Conservation (phyloP, 768 basidiomycete genomes). For the Termitomyces sp. region DNA sequence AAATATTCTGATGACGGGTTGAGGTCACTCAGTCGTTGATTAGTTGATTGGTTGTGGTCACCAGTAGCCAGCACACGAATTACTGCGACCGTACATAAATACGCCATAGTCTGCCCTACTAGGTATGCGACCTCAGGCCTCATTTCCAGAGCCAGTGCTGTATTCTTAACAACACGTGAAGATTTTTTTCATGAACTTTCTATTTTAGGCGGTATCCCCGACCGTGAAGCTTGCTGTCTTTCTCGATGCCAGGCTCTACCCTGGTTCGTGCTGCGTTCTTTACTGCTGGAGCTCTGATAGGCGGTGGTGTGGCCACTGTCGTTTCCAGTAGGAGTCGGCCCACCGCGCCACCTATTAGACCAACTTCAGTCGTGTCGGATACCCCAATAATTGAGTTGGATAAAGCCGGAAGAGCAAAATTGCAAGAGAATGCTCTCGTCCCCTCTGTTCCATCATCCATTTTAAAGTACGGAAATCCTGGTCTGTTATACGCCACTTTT, state of each 20-base stretch:
- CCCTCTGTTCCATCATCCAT: constrained; percentile 28
- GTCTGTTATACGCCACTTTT: constrained; percentile 30
- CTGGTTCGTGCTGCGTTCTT: constrained; percentile 68
- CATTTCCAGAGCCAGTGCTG: no score
- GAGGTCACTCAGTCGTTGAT: not conserved
- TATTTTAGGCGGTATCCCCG: not conserved
- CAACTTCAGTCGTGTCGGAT: constrained; percentile 8
- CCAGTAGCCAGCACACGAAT: no score
- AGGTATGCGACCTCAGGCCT: no score
- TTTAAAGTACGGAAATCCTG: constrained; percentile 79
- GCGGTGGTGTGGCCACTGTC: constrained; percentile 63
- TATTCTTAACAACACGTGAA: not conserved
- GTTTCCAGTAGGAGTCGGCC: constrained; percentile 28
- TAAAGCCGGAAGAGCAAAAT: constrained; percentile 33
- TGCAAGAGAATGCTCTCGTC: constrained; percentile 30
- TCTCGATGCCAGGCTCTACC: constrained; percentile 27
- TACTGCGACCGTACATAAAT: no score
- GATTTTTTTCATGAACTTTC: not conserved
- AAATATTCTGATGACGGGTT: not conserved
- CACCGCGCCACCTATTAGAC: constrained; percentile 6
- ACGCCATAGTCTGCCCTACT: no score
- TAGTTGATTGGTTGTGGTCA: no score
- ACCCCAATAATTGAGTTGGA: constrained; percentile 41
- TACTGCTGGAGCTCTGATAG: constrained; percentile 76
- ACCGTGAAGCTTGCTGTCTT: no score